These are phyloP conservation scores for thale cress (Arabidopsis thaliana) DNA, from an alignment of 345 rosid genomes.

Conservation along the genomic window DNA sequence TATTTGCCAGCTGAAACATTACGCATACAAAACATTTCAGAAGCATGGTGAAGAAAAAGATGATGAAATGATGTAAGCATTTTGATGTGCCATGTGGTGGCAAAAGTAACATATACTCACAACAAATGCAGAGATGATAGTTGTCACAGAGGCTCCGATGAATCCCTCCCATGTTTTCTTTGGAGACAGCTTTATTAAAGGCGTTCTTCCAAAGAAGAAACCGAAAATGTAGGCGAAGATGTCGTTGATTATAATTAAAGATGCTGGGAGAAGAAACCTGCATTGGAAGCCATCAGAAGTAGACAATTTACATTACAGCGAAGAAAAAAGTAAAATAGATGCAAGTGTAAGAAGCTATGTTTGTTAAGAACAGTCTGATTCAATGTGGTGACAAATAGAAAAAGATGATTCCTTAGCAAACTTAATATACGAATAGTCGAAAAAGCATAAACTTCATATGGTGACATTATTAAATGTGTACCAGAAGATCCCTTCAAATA, in stretches of 20 bases:
- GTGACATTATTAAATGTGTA: slow-evolving; percentile 31
- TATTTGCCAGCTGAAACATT: slow-evolving; percentile 81
- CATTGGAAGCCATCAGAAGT: slow-evolving; percentile 33
- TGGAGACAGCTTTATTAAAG: slow-evolving; percentile 92
- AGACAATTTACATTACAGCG: background rate
- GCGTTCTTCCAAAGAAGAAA: slow-evolving; percentile 98
- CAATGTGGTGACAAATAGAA: background rate
- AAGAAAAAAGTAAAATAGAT: slow-evolving; percentile 3
- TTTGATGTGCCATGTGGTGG: background rate
- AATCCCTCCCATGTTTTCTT: slow-evolving; percentile 99
- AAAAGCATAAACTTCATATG: background rate
- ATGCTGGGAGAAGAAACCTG: slow-evolving; percentile 99
- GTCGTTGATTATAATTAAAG: slow-evolving; percentile 94
- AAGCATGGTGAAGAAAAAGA: background rate
- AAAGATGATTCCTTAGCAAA: background rate
- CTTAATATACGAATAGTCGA: background rate
- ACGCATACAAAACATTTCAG: slow-evolving; percentile 21
- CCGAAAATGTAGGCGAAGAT: slow-evolving; percentile 86
- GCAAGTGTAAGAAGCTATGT: background rate
- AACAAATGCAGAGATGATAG: slow-evolving; percentile 88
- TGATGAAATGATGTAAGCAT: slow-evolving; percentile 3
- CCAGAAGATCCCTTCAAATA: slow-evolving; percentile 99
- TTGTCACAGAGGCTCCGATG: slow-evolving; percentile 90
- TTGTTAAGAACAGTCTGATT: background rate
- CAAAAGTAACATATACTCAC: slow-evolving; percentile 51